Evolutionary conservation across 2,329 filamentous ascomycete genomes (phyloP), one percentile per base, ranked within the genome.

Genomic region (Fusarium sp.): DNA sequence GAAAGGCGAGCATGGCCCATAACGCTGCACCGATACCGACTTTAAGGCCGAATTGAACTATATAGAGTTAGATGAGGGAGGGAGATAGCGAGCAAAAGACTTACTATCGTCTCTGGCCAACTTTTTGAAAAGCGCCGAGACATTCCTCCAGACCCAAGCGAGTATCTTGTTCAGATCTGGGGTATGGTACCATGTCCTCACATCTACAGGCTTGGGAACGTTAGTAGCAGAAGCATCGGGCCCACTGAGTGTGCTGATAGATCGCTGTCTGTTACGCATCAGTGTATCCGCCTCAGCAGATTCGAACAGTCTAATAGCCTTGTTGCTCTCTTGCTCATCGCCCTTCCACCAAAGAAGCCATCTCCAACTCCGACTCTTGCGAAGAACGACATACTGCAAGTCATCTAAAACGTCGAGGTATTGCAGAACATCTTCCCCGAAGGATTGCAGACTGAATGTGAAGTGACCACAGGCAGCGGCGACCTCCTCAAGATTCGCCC

Each of bases 381-480:
- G 82, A 52, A 91, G 87, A 13, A 88, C 88, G 15, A 87, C 82
- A 64, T 91, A 86, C 74, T 97, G 93, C 15, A 98, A 80, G 31
- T 97, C 92, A 73, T 97, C 93, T 4, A 99, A 80, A 1, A 96
- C 89, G 42, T 93, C 89, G 13, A 99, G 80, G 71, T 97, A 95
- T 6, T 87, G 87, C 61, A 92, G 88, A 80, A 97, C 91, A 72
- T 97, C 94, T 75, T 97, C 92, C 0, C 93, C 94, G 73, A 98
- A 94, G 62, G 96, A 92, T 61, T 96, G 88, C 8, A 99, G 82
- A 38, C 92, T 96, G 76, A 96, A 97, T 73, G 92, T 95, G 75
- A 98, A 99, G 78, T 98, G 94, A 0, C 96, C 95, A 74, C 96
- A 99, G 36, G 94, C 97, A 11, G 96, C 95, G 20, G 94, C 94